Evolutionary conservation across 352 stramenopile genomes (phyloP), one percentile per base, ranked within the genome.

Genomic region (Phytophthora foliorum): DNA sequence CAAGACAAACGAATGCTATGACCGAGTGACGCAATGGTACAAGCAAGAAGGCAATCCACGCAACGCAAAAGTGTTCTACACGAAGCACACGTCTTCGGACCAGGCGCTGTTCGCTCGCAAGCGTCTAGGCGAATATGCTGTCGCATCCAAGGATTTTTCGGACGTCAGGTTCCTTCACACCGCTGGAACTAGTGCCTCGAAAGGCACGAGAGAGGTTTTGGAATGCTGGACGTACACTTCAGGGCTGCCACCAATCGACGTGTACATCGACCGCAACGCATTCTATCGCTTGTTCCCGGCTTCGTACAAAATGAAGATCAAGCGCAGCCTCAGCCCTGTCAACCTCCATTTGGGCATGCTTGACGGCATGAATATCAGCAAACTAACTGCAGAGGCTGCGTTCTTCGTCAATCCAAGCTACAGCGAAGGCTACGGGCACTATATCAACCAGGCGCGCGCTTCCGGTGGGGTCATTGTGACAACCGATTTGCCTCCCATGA

Each of bases 351-450:
- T 71, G 22, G 64, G 55, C 8, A 56, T 62, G 51, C 25, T 84
- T 9, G 55, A 74, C 5, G 55, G 72, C 13, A 25, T 67, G 17
- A 52, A 63, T 13, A 87, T 82, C 39, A 80, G 72, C 42, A 78
- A 83, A 19, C 8, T 89, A 8, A 25, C 89, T 39, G 73, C 78
- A 0, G 75, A 88, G 29, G 57, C 82, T 6, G 53, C 77, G 17
- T 88, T 86, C 41, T 63, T 94, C 22, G 45, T 94, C 25, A 90
- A 75, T 50, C 70, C 86, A 46, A 94, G 86, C 36, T 64, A 59
- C 9, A 72, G 76, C 39, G 86, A 93, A 78, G 84, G 83, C n/a
- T 93, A 88, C 61, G 82, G 84, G 9, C 84, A 92, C 72, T 81
- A 80, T 63, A 84, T 91, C 62, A 92, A 92, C 66, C 82, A 92